A percentile compares a stretch with the other conserved stretches of the same genome.
Conservation (phyloP, 768 basidiomycete genomes). For the Chlorophyllum brunneum region DNA sequence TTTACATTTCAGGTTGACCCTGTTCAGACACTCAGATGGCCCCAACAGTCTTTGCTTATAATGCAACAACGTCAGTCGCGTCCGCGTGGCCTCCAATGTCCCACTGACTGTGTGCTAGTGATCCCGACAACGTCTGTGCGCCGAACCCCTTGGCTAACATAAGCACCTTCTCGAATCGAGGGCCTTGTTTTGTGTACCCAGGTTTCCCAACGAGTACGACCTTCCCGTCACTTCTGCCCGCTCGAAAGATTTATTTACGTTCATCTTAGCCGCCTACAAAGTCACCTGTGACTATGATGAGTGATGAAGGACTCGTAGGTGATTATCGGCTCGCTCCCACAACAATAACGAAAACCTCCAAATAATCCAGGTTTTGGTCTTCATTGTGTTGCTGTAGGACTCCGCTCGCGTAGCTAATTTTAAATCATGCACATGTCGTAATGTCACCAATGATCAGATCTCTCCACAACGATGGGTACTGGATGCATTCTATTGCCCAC, state of each 20-base stretch:
- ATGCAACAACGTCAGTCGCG: not conserved
- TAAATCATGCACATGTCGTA: too few species aligned
- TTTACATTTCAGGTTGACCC: not conserved
- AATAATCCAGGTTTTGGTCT: too few species aligned
- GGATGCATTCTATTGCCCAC: too few species aligned
- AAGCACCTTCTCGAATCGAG: not conserved
- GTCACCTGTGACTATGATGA: conserved; percentile 3
- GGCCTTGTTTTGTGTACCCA: conserved; percentile 1
- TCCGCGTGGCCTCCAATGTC: not conserved
- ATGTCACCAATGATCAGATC: too few species aligned
- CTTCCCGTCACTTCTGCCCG: not conserved
- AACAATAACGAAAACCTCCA: too few species aligned
- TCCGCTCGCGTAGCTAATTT: too few species aligned
- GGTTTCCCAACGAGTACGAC: conserved; percentile 3
- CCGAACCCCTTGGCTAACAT: not conserved
- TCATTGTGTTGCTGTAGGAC: too few species aligned
- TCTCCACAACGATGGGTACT: too few species aligned
- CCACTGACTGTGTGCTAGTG: not conserved
- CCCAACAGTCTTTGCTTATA: not conserved
- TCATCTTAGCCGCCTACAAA: not conserved
- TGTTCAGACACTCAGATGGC: not conserved
- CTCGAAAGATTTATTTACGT: not conserved
- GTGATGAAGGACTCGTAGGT: too few species aligned
- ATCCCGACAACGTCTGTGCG: not conserved
- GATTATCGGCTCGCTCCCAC: too few species aligned